These are phyloP conservation scores for Carpinus viminea DNA, from an alignment of 306 rosid species.

Conservation along the genomic window DNA sequence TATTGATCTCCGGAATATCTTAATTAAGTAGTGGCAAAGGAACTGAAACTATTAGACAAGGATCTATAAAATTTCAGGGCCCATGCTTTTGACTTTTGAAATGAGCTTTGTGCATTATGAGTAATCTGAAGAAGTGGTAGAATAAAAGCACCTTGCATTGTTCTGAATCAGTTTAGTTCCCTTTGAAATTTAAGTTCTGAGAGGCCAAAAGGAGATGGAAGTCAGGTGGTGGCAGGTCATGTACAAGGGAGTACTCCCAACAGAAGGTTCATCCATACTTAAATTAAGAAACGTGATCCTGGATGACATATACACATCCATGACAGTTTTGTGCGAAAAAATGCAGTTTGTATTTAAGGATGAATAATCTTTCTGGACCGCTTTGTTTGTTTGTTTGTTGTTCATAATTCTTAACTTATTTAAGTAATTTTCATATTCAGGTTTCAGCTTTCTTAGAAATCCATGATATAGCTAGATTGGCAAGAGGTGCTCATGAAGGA, in stretches of 20 bases:
- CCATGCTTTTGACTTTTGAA: background rate
- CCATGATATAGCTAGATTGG: conserved; percentile 96
- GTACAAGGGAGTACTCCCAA: background rate
- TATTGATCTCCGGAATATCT: background rate
- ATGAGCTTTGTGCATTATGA: background rate
- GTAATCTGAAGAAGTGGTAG: background rate
- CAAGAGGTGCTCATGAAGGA: conserved; percentile 95
- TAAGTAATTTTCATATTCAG: conserved; percentile 39
- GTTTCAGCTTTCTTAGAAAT: conserved; percentile 93
- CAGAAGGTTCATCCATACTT: background rate
- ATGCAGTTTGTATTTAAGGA: background rate
- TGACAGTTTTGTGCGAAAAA: conserved; percentile 1
- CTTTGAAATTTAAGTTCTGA: background rate
- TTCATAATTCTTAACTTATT: background rate
- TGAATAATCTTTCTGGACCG: conserved; percentile 4
- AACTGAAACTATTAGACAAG: background rate
- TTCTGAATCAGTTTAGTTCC: background rate
- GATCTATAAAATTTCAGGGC: background rate
- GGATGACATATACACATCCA: background rate
- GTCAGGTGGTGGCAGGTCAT: background rate
- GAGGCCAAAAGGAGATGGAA: background rate
- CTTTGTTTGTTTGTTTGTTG: conserved; percentile 5
- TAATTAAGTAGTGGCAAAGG: background rate
- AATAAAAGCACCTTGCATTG: background rate
- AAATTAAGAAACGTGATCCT: background rate